A percentile compares a stretch with the other conserved stretches of the same genome.
Evolutionary conservation across 1,284 basidiomycete genomes (phyloP).

Genomic region (Naganishia cerealis): DNA sequence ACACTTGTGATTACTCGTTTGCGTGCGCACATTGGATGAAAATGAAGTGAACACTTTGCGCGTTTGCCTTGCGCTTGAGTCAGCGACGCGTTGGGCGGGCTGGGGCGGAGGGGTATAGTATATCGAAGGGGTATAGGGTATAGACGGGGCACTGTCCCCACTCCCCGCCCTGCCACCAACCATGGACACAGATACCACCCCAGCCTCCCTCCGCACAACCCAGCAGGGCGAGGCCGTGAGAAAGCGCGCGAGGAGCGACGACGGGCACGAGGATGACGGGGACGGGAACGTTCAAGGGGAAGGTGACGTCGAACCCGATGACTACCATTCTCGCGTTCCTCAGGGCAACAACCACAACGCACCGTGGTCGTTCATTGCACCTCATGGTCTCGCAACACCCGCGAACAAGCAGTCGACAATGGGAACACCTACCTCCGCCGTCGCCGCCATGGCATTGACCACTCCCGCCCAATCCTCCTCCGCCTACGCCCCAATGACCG

Average conservation of each 20-base stretch:
- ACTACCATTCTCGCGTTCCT: not conserved
- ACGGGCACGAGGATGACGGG: not conserved
- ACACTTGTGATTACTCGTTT: not conserved
- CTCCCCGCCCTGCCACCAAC: not conserved
- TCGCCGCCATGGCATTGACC: not conserved
- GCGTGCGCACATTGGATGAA: not conserved
- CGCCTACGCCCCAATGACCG: not conserved
- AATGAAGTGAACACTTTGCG: not conserved
- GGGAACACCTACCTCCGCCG: conserved; percentile 3
- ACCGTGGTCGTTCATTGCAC: not conserved
- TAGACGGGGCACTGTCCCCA: not conserved
- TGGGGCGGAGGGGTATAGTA: not conserved
- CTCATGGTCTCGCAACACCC: not conserved
- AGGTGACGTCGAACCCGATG: not conserved
- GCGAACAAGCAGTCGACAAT: not conserved
- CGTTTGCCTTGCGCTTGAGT: not conserved
- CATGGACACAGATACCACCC: conserved; percentile 1
- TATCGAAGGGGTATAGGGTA: not conserved
- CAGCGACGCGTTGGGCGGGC: not conserved
- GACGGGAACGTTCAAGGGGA: not conserved
- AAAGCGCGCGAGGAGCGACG: conserved; percentile 1
- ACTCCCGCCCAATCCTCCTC: not conserved
- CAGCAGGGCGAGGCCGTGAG: conserved; percentile 3
- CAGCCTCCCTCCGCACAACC: not conserved
- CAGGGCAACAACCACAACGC: not conserved